Evolutionary conservation across 1,139 yeast species (phyloP).

Genomic region (Maudiozyma humilis): DNA sequence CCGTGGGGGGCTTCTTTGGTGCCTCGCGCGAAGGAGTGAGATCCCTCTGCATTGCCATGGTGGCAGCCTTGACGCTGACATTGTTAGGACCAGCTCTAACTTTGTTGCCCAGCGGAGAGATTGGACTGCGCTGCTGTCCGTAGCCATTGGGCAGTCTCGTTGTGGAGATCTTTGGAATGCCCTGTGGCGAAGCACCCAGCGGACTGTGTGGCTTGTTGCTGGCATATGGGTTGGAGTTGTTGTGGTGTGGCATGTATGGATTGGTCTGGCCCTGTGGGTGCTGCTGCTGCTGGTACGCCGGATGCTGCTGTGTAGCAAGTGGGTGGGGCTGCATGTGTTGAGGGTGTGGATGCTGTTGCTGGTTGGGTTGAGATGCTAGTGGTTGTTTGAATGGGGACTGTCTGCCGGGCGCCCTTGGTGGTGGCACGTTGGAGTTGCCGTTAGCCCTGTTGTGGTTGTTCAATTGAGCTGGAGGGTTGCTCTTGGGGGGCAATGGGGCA

Average conservation of each 20-base stretch:
- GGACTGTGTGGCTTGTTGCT: constrained; percentile 6
- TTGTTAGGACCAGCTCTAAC: constrained; percentile 11
- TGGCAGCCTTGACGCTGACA: constrained; percentile 22
- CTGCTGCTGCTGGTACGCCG: constrained; percentile 10
- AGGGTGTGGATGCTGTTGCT: constrained; percentile 7
- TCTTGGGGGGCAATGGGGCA: constrained; percentile 41
- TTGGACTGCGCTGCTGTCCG: not conserved
- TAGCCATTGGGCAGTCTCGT: constrained; percentile 1
- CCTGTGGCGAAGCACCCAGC: constrained; percentile 10
- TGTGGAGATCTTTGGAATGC: constrained; percentile 3
- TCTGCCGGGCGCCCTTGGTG: constrained; percentile 4
- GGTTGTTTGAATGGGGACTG: constrained; percentile 7
- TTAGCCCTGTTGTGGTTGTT: not conserved
- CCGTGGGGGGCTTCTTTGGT: constrained; percentile 25
- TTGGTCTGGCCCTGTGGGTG: constrained; percentile 6
- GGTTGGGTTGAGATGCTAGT: constrained; percentile 7
- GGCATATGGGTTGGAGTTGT: constrained; percentile 26
- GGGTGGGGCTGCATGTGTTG: constrained; percentile 9
- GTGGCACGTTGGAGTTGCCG: constrained; percentile 1
- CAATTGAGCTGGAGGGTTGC: constrained; percentile 9
- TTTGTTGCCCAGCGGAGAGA: constrained; percentile 1
- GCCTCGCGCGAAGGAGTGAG: constrained; percentile 29
- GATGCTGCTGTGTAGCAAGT: constrained; percentile 6
- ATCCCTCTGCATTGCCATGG: constrained; percentile 15
- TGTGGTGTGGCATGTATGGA: constrained; percentile 23